Conservation (phyloP, 2,329 filamentous ascomycete species). For the Colletotrichum limetticola region DNA sequence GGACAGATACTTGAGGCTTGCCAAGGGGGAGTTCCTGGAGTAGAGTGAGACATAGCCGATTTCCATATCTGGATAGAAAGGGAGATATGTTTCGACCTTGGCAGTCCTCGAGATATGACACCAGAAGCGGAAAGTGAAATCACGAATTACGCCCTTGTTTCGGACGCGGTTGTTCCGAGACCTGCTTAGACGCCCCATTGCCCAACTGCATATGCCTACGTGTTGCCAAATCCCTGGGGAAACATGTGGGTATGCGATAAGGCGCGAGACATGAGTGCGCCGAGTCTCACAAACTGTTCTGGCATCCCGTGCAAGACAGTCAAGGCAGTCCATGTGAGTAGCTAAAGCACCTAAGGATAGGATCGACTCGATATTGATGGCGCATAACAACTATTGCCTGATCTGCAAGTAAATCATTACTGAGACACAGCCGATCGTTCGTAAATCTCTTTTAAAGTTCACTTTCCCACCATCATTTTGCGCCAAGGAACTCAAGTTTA, state of each 20-base stretch:
- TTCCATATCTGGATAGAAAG: background rate
- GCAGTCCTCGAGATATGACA: constrained; percentile 11
- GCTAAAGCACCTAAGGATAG: too few species aligned
- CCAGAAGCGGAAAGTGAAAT: background rate
- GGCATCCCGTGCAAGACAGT: background rate
- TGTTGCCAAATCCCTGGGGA: background rate
- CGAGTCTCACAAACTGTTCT: background rate
- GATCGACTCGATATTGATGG: background rate
- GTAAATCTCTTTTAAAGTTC: background rate
- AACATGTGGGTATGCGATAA: background rate
- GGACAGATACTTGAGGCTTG: background rate
- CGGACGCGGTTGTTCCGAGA: background rate
- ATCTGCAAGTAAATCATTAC: background rate
- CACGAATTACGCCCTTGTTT: background rate
- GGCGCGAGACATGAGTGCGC: background rate
- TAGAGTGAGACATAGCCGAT: background rate
- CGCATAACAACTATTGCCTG: background rate
- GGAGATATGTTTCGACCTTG: background rate
- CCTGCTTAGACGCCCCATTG: background rate
- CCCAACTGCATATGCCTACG: background rate
- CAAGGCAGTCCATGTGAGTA: too few species aligned
- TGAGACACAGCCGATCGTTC: background rate
- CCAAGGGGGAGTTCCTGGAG: background rate
- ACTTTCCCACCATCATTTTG: too few species aligned
- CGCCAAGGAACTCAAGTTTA: too few species aligned